These are phyloP conservation scores for Mortierella polycephala DNA, from an alignment of 371 early-diverging fungal species.

Conservation along the genomic window DNA sequence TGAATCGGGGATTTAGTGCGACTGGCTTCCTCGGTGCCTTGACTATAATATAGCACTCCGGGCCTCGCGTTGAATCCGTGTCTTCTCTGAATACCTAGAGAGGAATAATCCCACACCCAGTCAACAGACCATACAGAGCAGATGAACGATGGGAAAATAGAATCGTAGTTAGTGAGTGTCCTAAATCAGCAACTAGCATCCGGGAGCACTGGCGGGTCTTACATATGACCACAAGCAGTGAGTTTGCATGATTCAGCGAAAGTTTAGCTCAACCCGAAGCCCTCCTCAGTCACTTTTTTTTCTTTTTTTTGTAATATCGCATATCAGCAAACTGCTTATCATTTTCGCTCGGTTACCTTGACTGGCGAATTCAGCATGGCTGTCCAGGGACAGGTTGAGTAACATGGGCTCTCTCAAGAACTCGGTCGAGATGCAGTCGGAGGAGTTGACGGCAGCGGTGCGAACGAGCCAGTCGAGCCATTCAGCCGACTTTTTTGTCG, in stretches of 20 bases:
- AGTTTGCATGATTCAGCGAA: too few relatives aligned
- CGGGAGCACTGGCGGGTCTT: too few relatives aligned
- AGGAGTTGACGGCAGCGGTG: conserved; percentile 10
- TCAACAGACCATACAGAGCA: too few relatives aligned
- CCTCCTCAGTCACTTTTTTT: background rate
- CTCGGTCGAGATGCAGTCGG: conserved; percentile 1
- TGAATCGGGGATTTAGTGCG: conserved; percentile 7
- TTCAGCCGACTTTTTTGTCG: background rate
- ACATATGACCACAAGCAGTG: too few relatives aligned
- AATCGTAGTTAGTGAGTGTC: too few relatives aligned
- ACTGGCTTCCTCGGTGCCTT: conserved; percentile 36
- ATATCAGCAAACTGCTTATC: background rate
- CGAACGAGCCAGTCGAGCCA: conserved; percentile 19
- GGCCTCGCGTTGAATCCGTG: background rate
- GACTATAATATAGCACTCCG: conserved; percentile 19
- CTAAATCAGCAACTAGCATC: too few relatives aligned
- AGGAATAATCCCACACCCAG: background rate
- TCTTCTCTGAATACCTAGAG: background rate
- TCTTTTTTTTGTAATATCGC: background rate
- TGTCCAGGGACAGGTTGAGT: conserved; percentile 10
- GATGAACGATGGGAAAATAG: too few relatives aligned
- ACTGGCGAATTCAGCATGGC: background rate
- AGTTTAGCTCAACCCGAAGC: too few relatives aligned
- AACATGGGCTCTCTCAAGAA: conserved; percentile 8
- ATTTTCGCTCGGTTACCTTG: conserved; percentile 1